Percentiles rank a stretch among this genome's conserved stretches.
phyloP scores from a whole-genome alignment of 176 grass and related monocot genomes.

The Triticum turgidum region DNA sequence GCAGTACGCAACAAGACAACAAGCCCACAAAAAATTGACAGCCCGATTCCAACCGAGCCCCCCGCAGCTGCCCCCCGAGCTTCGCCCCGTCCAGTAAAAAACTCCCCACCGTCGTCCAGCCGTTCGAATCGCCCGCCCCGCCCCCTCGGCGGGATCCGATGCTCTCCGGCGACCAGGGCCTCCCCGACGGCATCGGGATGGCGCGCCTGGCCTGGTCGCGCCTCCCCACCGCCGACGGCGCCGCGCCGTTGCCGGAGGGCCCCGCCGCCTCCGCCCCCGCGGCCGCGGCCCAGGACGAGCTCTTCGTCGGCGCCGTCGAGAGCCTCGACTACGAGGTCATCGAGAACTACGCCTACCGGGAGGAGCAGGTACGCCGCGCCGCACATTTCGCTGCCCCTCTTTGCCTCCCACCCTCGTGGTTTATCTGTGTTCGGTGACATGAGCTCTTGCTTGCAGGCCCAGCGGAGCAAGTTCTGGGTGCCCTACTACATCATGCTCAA shows the following conservation, averaged over 20 bases:
- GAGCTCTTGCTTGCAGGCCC: slow-evolving; percentile 50
- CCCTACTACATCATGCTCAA: slow-evolving; percentile 87
- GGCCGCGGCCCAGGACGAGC: not conserved
- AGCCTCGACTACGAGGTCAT: slow-evolving; percentile 99
- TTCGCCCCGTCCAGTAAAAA: slow-evolving; percentile 6
- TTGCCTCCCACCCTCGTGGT: not conserved
- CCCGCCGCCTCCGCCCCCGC: slow-evolving; percentile 4
- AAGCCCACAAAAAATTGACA: not conserved
- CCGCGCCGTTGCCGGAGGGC: slow-evolving; percentile 9
- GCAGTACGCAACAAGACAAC: not conserved
- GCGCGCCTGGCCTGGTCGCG: slow-evolving; percentile 74
- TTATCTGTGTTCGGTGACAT: too few species aligned
- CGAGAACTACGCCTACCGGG: slow-evolving; percentile 98
- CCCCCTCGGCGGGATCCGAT: slow-evolving; percentile 41
- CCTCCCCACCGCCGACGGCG: slow-evolving; percentile 65
- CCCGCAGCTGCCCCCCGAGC: not conserved
- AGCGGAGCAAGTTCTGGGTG: slow-evolving; percentile 90
- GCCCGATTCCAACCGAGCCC: slow-evolving; percentile 13
- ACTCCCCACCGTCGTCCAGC: not conserved
- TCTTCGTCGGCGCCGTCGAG: slow-evolving; percentile 56
- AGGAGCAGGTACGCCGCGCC: slow-evolving; percentile 64
- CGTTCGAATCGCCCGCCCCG: slow-evolving; percentile 23
- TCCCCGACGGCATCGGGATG: slow-evolving; percentile 88
- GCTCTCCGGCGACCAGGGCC: slow-evolving; percentile 59
- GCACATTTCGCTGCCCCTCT: not conserved